Evolutionary conservation across 106 monocot species (phyloP), one percentile per base, ranked within the genome.

Genomic region (Phalaenopsis equestris): DNA sequence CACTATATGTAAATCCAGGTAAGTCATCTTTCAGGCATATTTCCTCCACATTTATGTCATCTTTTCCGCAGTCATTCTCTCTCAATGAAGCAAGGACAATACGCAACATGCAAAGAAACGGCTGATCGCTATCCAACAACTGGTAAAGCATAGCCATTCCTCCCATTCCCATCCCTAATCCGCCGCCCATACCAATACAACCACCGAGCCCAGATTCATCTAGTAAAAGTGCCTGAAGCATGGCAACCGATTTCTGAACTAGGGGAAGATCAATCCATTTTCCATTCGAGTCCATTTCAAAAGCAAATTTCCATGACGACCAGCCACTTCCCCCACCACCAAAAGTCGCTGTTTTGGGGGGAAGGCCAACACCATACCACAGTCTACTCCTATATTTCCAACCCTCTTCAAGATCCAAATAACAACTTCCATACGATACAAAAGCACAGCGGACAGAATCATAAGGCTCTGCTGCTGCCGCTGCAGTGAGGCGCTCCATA

Each of bases 291-390:
- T 94, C 94, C 78, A 86, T 87, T 79, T 98, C 97, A 79, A 94
- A 85, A 78, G 82, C 80, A 80, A 89, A 85, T 41, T 79, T 92
- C 97, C 94, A 98, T 43, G 81, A 80, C 55, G 92, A 87, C 87
- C 87, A 98, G 10, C 97, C 97, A 86, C 86, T 92, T 80, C 97
- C 97, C 58, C 97, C 97, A 65, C 97, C 97, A 86, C 89, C 89
- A 86, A 94, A 94, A 17, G 55, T 30, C 21, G 75, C 76, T 36
- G 78, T 41, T 82, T 88, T 94, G 23, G 64, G 56, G 5, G 90
- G 90, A 80, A 94, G 78, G n/a, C 97, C 97, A 81, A 98, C 89
- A 77, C 97, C 97, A 86, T 98, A 98, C 97, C 97, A 98, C 89
- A 94, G 76, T 76, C 94, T 85, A 83, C 94, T 94, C 57, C 97